These are phyloP conservation scores for Teratosphaeria epicoccoides DNA, from an alignment of 2,329 filamentous ascomycete species.

Conservation along the genomic window DNA sequence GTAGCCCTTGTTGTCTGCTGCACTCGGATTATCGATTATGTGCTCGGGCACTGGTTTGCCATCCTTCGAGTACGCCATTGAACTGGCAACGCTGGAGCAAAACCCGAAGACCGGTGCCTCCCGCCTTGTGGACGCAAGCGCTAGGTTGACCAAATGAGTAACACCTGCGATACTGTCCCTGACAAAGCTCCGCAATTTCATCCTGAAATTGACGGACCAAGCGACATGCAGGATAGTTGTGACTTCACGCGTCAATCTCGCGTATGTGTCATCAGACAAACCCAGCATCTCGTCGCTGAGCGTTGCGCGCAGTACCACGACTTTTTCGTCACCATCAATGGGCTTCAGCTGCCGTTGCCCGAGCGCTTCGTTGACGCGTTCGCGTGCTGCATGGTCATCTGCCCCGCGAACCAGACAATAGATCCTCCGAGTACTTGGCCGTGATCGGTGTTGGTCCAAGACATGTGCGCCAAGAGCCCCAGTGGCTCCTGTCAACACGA, in stretches of 20 bases:
- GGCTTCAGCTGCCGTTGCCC: slow-evolving; percentile 25
- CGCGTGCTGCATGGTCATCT: slow-evolving; percentile 31
- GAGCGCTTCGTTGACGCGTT: slow-evolving; percentile 38
- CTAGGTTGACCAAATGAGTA: slow-evolving; percentile 39
- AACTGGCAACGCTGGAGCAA: slow-evolving; percentile 43
- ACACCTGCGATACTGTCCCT: slow-evolving; percentile 42
- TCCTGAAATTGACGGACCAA: slow-evolving; percentile 56
- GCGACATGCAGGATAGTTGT: slow-evolving; percentile 51
- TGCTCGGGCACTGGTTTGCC: slow-evolving; percentile 31
- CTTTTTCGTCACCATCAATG: slow-evolving; percentile 24
- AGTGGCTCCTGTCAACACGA: slow-evolving; percentile 41
- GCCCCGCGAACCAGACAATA: slow-evolving; percentile 48
- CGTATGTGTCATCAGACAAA: slow-evolving; percentile 33
- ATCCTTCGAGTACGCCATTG: slow-evolving; percentile 21
- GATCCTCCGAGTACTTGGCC: slow-evolving; percentile 33
- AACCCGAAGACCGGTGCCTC: slow-evolving; percentile 33
- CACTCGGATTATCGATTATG: slow-evolving; percentile 31
- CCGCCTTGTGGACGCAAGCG: slow-evolving; percentile 21
- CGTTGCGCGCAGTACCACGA: slow-evolving; percentile 39
- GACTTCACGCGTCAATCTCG: slow-evolving; percentile 31
- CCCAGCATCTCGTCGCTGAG: slow-evolving; percentile 42
- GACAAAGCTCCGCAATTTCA: slow-evolving; percentile 46
- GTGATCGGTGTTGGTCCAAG: slow-evolving; percentile 34
- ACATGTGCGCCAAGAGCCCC: slow-evolving; percentile 44
- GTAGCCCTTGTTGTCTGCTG: slow-evolving; percentile 44